Evolutionary conservation across 1,284 basidiomycete genomes (phyloP), one percentile per base, ranked within the genome.

Genomic region (Malassezia caprae): DNA sequence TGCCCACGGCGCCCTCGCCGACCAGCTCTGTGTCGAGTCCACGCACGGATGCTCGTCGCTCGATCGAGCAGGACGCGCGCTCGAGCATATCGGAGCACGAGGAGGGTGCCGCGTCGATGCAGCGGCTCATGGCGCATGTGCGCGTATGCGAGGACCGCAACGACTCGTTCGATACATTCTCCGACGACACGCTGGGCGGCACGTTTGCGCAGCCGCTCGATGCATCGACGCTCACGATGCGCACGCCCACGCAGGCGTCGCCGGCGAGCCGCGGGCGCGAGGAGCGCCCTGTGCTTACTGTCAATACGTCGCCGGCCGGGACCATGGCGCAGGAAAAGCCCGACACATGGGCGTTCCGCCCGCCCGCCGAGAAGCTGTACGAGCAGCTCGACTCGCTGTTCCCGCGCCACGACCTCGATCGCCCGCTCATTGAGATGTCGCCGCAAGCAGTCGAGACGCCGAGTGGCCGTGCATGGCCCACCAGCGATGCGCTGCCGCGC

Each of bases 311-410:
- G 19, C 51, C 45, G 23, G 32, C 32, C 8, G 43, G 43, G 11
- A 31, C 43, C 3, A 4, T 8, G 15, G 19, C 21, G 17, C 56
- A 56, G 41, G 75, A 46, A 19, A 8, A n/a, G 21, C 13, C 21
- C 13, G 12, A n/a, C 12, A 23, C 44, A 19, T 78, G 77, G 77
- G 76, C 77, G 0, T 83, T 86, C 61, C 86, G 94, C 69, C 94
- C 94, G 12, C 84, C 86, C 28, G 84, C 91, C 0, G 94, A 98
- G 73, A 87, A 88, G 67, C 85, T 99, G 51, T 90, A 91, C 75
- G 87, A 96, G 53, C 84, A 87, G 53, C 80, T 98, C 7, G 88
- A 96, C 67, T 84, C 87, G 62, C 96, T 89, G 79, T 99, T 99
- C 80, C 91, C 91, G 0, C 84, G 87, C 64, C 88, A 96, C 73